These are phyloP conservation scores for Leccinum obscurum DNA, from an alignment of 768 basidiomycete genomes.

Conservation along the genomic window DNA sequence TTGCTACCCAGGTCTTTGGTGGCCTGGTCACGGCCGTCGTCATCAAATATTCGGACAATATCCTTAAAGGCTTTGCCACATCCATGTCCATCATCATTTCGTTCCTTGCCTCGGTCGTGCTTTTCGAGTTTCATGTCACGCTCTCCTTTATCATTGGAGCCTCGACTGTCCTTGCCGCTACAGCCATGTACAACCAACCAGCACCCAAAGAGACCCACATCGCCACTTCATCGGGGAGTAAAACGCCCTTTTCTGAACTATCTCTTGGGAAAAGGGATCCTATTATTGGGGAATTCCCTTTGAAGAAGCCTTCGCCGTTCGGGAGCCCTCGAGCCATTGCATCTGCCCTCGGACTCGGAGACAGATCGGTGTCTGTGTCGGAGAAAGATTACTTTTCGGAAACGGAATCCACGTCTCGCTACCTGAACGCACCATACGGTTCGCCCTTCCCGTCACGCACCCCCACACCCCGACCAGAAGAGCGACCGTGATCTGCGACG, in stretches of 20 bases:
- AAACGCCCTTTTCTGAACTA: constrained; percentile 42
- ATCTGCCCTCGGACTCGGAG: constrained; percentile 46
- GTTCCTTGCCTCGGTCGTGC: constrained; percentile 87
- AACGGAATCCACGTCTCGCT: constrained; percentile 44
- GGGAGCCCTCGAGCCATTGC: constrained; percentile 52
- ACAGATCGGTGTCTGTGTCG: constrained; percentile 25
- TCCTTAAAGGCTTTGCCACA: constrained; percentile 97
- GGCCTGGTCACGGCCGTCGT: constrained; percentile 93
- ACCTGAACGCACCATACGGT: constrained; percentile 50
- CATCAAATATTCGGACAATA: constrained; percentile 96
- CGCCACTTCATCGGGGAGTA: constrained; percentile 33
- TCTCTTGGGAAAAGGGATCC: constrained; percentile 52
- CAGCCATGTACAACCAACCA: constrained; percentile 94
- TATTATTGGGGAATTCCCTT: constrained; percentile 58
- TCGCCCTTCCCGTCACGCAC: constrained; percentile 51
- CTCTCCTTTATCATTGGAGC: constrained; percentile 85
- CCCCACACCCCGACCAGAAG: constrained; percentile 43
- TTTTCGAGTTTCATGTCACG: constrained; percentile 91
- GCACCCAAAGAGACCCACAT: constrained; percentile 37
- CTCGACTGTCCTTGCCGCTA: constrained; percentile 81
- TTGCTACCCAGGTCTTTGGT: constrained; percentile 86
- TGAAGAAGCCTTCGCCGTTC: constrained; percentile 48
- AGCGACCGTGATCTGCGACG: constrained; percentile 27
- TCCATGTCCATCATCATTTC: constrained; percentile 91
- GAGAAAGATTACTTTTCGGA: constrained; percentile 39